Evolutionary conservation across 2,329 filamentous ascomycete species (phyloP), one percentile per base, ranked within the genome.

Genomic region (Cordyceps javanica): DNA sequence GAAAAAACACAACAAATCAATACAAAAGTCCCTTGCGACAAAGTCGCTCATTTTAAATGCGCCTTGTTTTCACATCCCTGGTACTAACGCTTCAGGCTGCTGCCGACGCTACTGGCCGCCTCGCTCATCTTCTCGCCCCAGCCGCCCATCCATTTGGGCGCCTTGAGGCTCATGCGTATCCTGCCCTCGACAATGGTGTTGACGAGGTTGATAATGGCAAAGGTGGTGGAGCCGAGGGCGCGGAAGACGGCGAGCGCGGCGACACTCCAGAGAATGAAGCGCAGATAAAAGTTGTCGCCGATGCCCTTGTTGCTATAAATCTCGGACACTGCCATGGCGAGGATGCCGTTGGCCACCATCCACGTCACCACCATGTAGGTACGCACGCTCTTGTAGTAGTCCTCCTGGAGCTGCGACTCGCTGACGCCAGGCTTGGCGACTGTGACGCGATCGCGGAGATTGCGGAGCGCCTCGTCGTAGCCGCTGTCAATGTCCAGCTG

Each of bases 311-410:
- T 79, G 46, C 83, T 83, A 73, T 97, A 99, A 3, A 89, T 85
- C 74, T 99, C 94, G 5, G 83, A 89, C 14, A 97, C 87, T 2
- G 88, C 84, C 94, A 99, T 99, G 69, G 90, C 93, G 38, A 99
- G 85, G 60, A 96, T 85, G 3, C 89, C 91, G 71, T 99, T 99
- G 66, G 86, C 85, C 36, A 95, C 82, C 82, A 99, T 91, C 94
- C 94, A 99, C 48, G 87, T 82, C 44, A 96, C 86, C 13, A 99
- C 94, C 87, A 99, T 95, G 84, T 99, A 99, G 0, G 94, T 99
- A 56, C 94, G 86, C 54, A 99, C 94, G 41, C 88, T 90, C 71
- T 92, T 90, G 81, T 99, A 99, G 81, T 99, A 99, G 74, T 99
- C 94, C 72, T 99, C 94, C 72, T 99, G 94, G 73, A 91, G 75